Evolutionary conservation across 2,329 filamentous ascomycete species (phyloP).

Genomic region (Penicillium expansum): DNA sequence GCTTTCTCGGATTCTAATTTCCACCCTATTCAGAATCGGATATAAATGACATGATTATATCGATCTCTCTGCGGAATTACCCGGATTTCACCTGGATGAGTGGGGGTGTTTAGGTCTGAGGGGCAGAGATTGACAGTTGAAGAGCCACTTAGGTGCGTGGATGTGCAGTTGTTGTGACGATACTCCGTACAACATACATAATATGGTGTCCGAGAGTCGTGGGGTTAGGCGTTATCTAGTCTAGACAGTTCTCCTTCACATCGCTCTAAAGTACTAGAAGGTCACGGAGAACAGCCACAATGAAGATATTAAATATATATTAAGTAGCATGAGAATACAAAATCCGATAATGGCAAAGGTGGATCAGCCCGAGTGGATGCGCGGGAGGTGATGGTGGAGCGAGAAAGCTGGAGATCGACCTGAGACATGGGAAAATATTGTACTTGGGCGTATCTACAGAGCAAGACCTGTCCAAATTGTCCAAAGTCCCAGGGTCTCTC

Average conservation of each 20-base stretch:
- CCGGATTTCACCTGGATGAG: not conserved
- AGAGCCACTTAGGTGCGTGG: not conserved
- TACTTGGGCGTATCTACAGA: not conserved
- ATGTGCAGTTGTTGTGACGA: not conserved
- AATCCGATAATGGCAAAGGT: not conserved
- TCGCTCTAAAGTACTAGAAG: not conserved
- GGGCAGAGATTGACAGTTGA: not conserved
- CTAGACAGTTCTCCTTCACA: no score
- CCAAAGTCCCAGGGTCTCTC: not conserved
- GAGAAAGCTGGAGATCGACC: not conserved
- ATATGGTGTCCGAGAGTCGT: not conserved
- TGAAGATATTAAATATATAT: not conserved
- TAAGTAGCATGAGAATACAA: not conserved
- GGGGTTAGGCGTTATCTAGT: not conserved
- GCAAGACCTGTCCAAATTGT: not conserved
- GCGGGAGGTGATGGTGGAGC: not conserved
- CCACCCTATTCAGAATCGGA: no score
- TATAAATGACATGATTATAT: not conserved
- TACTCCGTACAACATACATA: not conserved
- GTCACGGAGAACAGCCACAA: no score
- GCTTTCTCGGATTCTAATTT: not conserved
- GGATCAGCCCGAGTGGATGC: not conserved
- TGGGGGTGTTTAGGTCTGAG: not conserved
- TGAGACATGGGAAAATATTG: not conserved
- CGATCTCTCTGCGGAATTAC: not conserved